Evolutionary conservation across 108 stramenopile species (phyloP).

Genomic region (Pelagomonas calceolata): DNA sequence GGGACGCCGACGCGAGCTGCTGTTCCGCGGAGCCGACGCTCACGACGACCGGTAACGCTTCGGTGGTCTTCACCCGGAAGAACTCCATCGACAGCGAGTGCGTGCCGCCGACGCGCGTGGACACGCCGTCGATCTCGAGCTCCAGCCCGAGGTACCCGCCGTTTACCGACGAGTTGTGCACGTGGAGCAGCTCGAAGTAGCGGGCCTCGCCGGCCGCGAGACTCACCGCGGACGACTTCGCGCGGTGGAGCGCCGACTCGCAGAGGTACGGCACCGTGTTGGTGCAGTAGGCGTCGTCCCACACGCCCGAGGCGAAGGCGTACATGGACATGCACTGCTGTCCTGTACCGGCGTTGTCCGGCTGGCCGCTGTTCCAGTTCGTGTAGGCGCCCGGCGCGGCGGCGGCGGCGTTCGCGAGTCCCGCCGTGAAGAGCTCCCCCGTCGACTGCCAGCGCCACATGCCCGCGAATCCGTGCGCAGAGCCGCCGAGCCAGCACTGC

Average conservation of each 20-base stretch:
- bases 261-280: neutral
- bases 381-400: too few species aligned
- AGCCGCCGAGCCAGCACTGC: too few species aligned
- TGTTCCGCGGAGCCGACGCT: neutral
- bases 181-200: neutral
- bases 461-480: too few species aligned
- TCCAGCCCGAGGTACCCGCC: too few species aligned
- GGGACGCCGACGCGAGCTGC: neutral
- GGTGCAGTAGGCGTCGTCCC: neutral
- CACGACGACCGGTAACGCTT: neutral
- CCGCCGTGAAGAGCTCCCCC: too few species aligned
- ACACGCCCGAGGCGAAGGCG: neutral
- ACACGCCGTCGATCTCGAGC: too few species aligned
- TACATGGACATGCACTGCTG: neutral
- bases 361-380: neutral
- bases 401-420: too few species aligned
- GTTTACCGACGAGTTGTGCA: neutral
- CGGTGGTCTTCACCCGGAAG: neutral
- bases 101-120: neutral
- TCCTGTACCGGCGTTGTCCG: neutral
- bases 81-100: neutral
- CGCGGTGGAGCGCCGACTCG: neutral
- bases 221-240: neutral
- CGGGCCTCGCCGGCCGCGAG: neutral
- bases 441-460: too few species aligned